Evolutionary conservation across 2,329 filamentous ascomycete species (phyloP).

Genomic region (Fusarium sp.): DNA sequence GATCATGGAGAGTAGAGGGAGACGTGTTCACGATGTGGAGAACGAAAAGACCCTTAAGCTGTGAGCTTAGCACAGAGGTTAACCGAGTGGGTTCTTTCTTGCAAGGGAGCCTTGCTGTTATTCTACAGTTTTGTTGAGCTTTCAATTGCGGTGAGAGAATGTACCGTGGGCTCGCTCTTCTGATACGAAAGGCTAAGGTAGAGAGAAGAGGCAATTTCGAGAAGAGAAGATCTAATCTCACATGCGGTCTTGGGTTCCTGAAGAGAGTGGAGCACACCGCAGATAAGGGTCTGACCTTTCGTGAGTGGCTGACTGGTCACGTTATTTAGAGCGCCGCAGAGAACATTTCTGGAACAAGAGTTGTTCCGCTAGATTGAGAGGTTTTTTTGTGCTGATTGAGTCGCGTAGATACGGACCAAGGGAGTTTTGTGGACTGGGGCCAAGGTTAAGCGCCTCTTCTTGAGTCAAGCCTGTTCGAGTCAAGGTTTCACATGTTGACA

Average conservation of each 20-base stretch:
- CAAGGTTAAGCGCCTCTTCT: conserved; percentile 20
- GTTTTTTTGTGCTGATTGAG: conserved; percentile 3
- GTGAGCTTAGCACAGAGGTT: conserved; percentile 26
- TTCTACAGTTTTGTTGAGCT: conserved; percentile 15
- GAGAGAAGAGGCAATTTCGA: background rate
- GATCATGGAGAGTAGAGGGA: conserved; percentile 36
- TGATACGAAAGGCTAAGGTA: background rate
- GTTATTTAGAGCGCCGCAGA: conserved; percentile 18
- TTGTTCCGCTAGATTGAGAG: conserved; percentile 4
- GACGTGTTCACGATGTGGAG: conserved; percentile 29
- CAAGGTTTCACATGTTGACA: conserved; percentile 22
- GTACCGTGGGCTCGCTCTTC: background rate
- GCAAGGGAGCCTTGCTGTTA: conserved; percentile 24
- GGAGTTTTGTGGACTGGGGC: background rate
- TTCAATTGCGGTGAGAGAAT: conserved; percentile 18
- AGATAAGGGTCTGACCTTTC: conserved; percentile 20
- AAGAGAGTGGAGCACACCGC: conserved; percentile 16
- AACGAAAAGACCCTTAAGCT: conserved; percentile 12
- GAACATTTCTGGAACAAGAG: conserved; percentile 26
- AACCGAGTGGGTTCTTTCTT: conserved; percentile 3
- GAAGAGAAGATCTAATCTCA: conserved; percentile 7
- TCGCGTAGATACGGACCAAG: conserved; percentile 6
- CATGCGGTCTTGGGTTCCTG: conserved; percentile 24
- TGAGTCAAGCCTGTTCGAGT: conserved; percentile 26
- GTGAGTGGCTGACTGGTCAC: conserved; percentile 30